Evolutionary conservation across 306 rosid species (phyloP).

Genomic region (Cicer bijugum): DNA sequence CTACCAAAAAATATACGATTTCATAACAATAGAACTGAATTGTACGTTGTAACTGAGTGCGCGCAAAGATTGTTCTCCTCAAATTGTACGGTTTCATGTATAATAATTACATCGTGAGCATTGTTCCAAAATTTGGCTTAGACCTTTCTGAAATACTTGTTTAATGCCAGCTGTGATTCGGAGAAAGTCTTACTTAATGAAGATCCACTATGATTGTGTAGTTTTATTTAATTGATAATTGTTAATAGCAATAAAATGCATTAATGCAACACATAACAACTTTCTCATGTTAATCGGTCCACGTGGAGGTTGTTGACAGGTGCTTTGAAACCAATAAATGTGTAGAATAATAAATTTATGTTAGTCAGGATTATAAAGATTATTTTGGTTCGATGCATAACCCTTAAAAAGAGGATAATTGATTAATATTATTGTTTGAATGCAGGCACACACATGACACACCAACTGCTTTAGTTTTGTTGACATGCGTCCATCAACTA

Average conservation of each 20-base stretch:
- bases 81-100: background rate
- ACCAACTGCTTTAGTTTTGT: constrained; percentile 20
- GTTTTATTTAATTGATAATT: background rate
- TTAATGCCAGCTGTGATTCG: background rate
- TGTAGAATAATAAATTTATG: constrained; percentile 7
- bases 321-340: constrained; percentile 24
- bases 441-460: constrained; percentile 25
- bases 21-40: no score
- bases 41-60: no score
- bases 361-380: constrained; percentile 31
- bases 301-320: constrained; percentile 5
- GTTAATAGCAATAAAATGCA: background rate
- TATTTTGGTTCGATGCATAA: constrained; percentile 33
- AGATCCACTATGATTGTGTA: constrained; percentile 26
- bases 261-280: constrained; percentile 9
- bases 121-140: background rate
- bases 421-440: background rate
- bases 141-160: background rate
- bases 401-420: background rate
- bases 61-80: no score
- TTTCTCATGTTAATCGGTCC: background rate
- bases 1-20: no score
- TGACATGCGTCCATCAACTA: constrained; percentile 25
- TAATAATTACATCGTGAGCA: background rate
- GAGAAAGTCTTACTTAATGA: constrained; percentile 16